Evolutionary conservation across 768 basidiomycete genomes (phyloP), one percentile per base, ranked within the genome.

Genomic region (Tulasnella sp.): DNA sequence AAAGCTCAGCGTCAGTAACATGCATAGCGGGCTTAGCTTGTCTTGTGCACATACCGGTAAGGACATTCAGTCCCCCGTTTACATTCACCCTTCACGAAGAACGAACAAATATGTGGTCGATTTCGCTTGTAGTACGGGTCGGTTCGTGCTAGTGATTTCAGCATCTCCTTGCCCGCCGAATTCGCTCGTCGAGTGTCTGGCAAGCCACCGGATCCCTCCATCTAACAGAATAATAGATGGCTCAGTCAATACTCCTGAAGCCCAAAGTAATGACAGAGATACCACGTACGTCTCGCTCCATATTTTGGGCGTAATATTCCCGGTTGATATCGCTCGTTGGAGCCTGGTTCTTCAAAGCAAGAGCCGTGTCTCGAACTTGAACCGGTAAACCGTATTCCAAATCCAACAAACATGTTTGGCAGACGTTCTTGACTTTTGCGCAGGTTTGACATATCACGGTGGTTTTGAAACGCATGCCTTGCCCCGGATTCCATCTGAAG

Each of bases 71-170:
- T 87, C 9, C 98, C 98, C 64, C 98, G 91, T 58, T 89, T 95
- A 85, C 98, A 99, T 79, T 97, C 94, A 0, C 98, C 98, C 58
- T 99, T 99, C 75, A 90, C 92, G 85, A 93, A 99, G 90, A 99
- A 99, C 2, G 94, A 95, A 86, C 98, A 99, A 20, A 98, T 84
- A 82, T 98, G 94, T 72, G 98, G 96, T 79, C 94, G 88, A 86
- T 99, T 99, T 80, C 97, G 92, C 86, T 98, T 98, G 88, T 99
- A 99, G 85, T 96, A 96, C 0, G 98, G 98, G 84, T 99, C 97
- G 42, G 94, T 95, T 83, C 97, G 91, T 34, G 98, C 98, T 16
- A 99, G 87, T 82, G 94, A 91, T 87, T 99, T 98, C 78, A 99
- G 87, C 95, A 99, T 97, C 84, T 99, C 98, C 86, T 97, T 96